Base-by-base conservation (phyloP, 2,329 filamentous ascomycete genomes). In the Diaporthe citrichinensis region DNA sequence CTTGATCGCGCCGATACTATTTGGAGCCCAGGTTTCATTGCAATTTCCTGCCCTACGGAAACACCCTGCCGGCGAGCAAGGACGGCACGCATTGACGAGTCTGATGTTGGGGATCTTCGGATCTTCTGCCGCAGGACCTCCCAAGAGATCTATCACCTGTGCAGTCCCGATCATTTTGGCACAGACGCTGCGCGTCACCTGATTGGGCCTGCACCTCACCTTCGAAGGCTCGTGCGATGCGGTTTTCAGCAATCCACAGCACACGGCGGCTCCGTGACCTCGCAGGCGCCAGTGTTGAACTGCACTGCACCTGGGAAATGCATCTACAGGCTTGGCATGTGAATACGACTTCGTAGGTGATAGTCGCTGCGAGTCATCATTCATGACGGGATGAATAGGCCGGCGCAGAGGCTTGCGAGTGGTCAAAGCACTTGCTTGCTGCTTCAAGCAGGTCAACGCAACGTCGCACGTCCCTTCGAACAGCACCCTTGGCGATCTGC, bases 401-500 rank as follows among this genome's bases (percentile, higher is more conserved):
- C 44, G 62, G 62, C 44, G 61, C 61, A 34, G 28, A 49, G 44
- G 44, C 61, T 65, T 65, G 61, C 41, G 31, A 31, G 62, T 67
- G 62, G 62, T 51, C 62, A 68, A 68, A 68, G 62, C 62, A 68
- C 62, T 39, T 53, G 31, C 25, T 39, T 25, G 46, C 65, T 53
- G 65, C 65, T 53, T 39, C 20, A 23, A 51, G 49, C 46, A 28
- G 46, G 46, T 53, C 65, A 51, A 53, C 65, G 46, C 46, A 68
- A 53, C 65, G 31, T 68, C 65, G 65, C 65, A 68, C 65, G 65
- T 68, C 65, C 65, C 65, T 28, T 53, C 46, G 65, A 68, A 68
- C 65, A 68, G 65, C n/a, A 68, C 65, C 65, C 65, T 68, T 68
- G 65, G 65, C 65, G 65, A 68, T 68, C 65, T 68, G 65, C 65